Percentiles rank a stretch among this genome's conserved stretches.
These are phyloP conservation scores for Hyaloscypha finlandica DNA, from an alignment of 495 filamentous ascomycete species.

Conservation along the genomic window DNA sequence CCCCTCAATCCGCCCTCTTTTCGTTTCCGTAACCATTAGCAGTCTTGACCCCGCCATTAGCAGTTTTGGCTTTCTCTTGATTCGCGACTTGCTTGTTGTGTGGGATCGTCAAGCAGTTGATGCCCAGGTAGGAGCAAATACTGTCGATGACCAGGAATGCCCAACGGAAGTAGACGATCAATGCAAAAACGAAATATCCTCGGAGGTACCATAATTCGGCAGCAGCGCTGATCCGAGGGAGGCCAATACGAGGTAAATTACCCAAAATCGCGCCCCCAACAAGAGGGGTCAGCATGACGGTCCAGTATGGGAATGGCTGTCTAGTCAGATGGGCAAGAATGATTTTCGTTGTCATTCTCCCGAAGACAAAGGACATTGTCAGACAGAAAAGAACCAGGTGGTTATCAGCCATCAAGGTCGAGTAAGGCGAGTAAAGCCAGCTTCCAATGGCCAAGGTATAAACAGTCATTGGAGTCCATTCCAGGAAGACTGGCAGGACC, in stretches of 20 bases:
- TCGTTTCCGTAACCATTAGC: constrained; percentile 22
- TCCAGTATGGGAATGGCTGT: constrained; percentile 97
- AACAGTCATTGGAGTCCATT: constrained; percentile 89
- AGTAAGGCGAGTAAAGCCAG: constrained; percentile 90
- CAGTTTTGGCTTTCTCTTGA: constrained; percentile 21
- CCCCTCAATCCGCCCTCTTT: constrained; percentile 27
- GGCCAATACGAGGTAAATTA: constrained; percentile 78
- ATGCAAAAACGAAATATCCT: constrained; percentile 77
- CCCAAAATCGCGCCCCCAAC: constrained; percentile 80
- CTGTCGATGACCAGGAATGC: constrained; percentile 86
- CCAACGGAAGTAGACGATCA: constrained; percentile 87
- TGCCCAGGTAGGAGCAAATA: constrained; percentile 89
- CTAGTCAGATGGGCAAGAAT: constrained; percentile 92
- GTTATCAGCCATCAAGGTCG: constrained; percentile 75
- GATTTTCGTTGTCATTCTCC: constrained; percentile 99
- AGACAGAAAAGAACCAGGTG: constrained; percentile 90
- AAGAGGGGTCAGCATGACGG: constrained; percentile 81
- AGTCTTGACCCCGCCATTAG: constrained; percentile 18
- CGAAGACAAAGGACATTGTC: constrained; percentile 93
- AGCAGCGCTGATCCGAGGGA: constrained; percentile 57
- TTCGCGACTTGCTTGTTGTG: constrained; percentile 51
- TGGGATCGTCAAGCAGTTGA: constrained; percentile 92
- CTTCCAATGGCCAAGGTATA: constrained; percentile 72
- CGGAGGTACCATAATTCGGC: constrained; percentile 81
- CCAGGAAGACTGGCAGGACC: constrained; percentile 81